These are phyloP conservation scores for Boletellus deceptivus DNA, from an alignment of 1,284 basidiomycete species.

Conservation along the genomic window DNA sequence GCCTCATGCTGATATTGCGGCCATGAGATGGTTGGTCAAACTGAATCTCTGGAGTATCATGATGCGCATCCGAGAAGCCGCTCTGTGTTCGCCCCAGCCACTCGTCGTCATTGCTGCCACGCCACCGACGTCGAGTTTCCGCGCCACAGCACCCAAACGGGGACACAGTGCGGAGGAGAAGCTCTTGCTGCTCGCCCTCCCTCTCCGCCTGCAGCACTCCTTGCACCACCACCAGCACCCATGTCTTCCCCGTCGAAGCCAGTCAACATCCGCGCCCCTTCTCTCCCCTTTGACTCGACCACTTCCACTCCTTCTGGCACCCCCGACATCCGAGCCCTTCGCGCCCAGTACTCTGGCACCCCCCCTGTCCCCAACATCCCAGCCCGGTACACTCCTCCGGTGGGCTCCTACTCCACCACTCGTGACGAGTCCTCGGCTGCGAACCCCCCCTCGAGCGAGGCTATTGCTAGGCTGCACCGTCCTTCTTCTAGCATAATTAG, in stretches of 20 bases:
- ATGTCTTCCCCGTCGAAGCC: conserved; percentile 64
- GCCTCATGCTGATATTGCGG: too few species aligned
- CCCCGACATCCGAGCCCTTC: conserved; percentile 55
- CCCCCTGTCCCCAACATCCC: conserved; percentile 68
- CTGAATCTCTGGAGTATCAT: too few species aligned
- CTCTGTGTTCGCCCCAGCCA: too few species aligned
- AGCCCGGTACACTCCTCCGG: conserved; percentile 34
- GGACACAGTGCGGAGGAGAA: too few species aligned
- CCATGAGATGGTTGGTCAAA: too few species aligned
- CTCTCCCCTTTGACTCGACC: conserved; percentile 27
- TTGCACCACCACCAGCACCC: background rate
- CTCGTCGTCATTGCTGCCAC: too few species aligned
- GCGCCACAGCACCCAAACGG: too few species aligned
- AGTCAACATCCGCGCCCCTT: conserved; percentile 51
- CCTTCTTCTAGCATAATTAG: conserved; percentile 32
- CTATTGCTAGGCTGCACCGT: conserved; percentile 17
- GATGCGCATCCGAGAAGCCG: too few species aligned
- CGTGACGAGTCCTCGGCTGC: conserved; percentile 18
- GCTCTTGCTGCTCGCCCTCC: background rate
- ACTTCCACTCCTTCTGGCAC: conserved; percentile 44
- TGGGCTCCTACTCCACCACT: conserved; percentile 27
- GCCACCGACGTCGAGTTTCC: too few species aligned
- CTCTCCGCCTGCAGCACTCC: background rate
- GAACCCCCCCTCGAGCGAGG: conserved; percentile 12
- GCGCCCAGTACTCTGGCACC: conserved; percentile 60